Conservation (phyloP, 2,329 filamentous ascomycete species). For the Fusarium tricinctum region DNA sequence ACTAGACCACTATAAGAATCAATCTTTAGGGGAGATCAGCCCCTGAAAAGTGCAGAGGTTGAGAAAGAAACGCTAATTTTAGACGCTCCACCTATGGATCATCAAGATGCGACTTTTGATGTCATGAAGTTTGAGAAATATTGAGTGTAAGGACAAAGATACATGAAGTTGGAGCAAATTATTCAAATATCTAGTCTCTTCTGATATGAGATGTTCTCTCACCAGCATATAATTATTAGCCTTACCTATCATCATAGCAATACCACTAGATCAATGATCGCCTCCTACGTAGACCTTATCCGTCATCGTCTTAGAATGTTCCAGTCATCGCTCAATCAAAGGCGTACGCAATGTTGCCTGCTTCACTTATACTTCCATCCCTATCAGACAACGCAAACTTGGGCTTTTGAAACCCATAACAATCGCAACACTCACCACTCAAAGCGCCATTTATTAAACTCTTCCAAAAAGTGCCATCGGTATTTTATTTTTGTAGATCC, state of each 20-base stretch:
- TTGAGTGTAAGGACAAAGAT: not conserved
- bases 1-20: not conserved
- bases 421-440: not conserved
- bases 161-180: not conserved
- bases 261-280: not conserved
- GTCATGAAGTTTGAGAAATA: slow-evolving; percentile 35
- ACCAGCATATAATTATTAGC: not conserved
- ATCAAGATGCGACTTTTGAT: slow-evolving; percentile 23
- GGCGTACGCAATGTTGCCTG: slow-evolving; percentile 49
- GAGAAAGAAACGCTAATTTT: slow-evolving; percentile 42
- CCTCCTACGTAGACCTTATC: slow-evolving; percentile 18
- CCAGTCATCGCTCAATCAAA: slow-evolving; percentile 32
- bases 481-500: not conserved
- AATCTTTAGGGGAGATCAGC: slow-evolving; percentile 21
- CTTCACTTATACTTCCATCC: slow-evolving; percentile 1
- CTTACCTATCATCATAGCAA: not conserved
- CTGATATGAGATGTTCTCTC: not conserved
- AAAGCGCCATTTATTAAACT: not conserved
- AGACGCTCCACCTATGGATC: slow-evolving; percentile 40
- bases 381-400: not conserved
- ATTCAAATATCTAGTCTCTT: not conserved
- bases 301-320: slow-evolving; percentile 46
- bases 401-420: slow-evolving; percentile 5
- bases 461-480: not conserved
- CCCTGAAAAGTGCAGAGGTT: slow-evolving; percentile 30